phyloP scores from a whole-genome alignment of 2,329 filamentous ascomycete species.

The Monilinia fructicola region DNA sequence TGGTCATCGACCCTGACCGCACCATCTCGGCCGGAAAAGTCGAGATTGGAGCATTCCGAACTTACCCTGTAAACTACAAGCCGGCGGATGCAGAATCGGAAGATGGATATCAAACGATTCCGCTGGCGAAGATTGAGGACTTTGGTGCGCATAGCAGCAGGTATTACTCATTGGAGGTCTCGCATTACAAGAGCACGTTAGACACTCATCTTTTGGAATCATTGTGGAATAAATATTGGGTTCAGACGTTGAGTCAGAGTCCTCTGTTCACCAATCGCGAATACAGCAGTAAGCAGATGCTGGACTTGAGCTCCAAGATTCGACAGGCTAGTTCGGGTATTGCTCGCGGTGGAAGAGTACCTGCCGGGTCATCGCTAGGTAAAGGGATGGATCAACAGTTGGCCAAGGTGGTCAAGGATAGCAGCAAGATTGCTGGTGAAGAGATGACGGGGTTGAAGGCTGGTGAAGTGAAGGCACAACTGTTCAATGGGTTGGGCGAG shows the following conservation, averaged over 20 bases:
- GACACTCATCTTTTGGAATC: conserved; percentile 83
- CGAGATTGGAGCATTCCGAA: conserved; percentile 95
- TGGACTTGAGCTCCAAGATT: conserved; percentile 82
- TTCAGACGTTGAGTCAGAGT: conserved; percentile 88
- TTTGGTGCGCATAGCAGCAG: conserved; percentile 89
- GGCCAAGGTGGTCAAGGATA: conserved; percentile 54
- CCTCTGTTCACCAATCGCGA: conserved; percentile 90
- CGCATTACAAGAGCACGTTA: conserved; percentile 90
- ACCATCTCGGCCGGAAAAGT: conserved; percentile 91
- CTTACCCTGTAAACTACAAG: conserved; percentile 75
- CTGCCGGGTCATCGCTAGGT: conserved; percentile 25
- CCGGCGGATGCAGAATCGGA: conserved; percentile 48
- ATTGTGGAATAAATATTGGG: conserved; percentile 99
- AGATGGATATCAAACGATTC: conserved; percentile 74
- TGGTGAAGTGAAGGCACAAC: conserved; percentile 50
- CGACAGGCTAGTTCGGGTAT: conserved; percentile 56
- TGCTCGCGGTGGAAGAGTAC: conserved; percentile 42
- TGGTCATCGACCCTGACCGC: conserved; percentile 94
- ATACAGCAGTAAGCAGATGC: conserved; percentile 88
- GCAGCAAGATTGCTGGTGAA: conserved; percentile 57
- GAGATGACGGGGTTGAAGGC: conserved; percentile 47
- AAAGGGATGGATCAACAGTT: conserved; percentile 49
- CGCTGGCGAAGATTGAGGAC: conserved; percentile 89
- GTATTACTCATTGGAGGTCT: conserved; percentile 90
- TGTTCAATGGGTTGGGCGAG: conserved; percentile 45